Base-by-base conservation (phyloP, 495 filamentous ascomycete genomes). In the Tuber brumale region DNA sequence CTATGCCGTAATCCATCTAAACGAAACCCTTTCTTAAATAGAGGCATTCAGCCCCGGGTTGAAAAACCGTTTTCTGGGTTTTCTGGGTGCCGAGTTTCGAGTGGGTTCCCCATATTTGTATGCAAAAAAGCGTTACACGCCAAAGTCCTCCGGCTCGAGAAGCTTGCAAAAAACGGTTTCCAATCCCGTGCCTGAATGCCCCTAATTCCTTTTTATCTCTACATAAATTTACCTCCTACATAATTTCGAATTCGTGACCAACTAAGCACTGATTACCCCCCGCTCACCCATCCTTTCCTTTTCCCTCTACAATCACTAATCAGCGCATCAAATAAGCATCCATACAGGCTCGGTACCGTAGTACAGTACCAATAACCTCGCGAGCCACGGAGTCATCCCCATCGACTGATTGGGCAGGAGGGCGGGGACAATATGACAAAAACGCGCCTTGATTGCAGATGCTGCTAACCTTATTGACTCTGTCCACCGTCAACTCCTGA, bases 381-480 rank as follows among this genome's bases (percentile, higher is more conserved):
- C 12, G 27, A 66, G 27, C 7, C n/a, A 66, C 57, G 57, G 57
- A 57, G 57, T 66, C 57, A 66, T 31, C 57, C 12, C n/a, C 57
- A 66, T 66, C 57, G 57, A 31, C 57, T 18, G 57, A 16, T n/a
- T 66, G 57, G 51, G 4, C 8, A 51, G 46, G 21, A 51, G 6
- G 45, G 46, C 21, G 46, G 19, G 48, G 48, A 9, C 0, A 12
- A 23, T n/a, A 57, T 9, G 21, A n/a, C 7, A 57, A 57, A 57
- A 57, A 57, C 48, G 19, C 48, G 10, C 57, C 27, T 18, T 14
- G 10, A 66, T 66, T 66, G n/a, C 9, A 66, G 57, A 66, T 66
- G 57, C 57, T 66, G 14, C 57, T 66, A 66, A 66, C 57, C n/a
- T 66, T 66, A 66, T 66, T 31, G 57, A 66, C 27, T 66, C 57